Evolutionary conservation across 2,329 filamentous ascomycete genomes (phyloP).

Genomic region (Nigrograna mackinnonii): DNA sequence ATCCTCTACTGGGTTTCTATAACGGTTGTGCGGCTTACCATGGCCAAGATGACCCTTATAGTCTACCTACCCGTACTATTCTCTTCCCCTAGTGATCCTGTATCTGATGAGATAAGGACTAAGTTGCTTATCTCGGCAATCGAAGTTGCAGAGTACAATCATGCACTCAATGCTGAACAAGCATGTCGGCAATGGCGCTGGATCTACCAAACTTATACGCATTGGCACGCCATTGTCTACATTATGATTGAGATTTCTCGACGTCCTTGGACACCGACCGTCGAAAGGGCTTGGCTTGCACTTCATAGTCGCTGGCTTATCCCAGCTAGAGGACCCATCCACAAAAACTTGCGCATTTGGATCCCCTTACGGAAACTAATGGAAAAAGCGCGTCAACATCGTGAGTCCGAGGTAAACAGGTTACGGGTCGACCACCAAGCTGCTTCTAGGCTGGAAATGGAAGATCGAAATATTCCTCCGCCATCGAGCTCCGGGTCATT

Average conservation of each 20-base stretch:
- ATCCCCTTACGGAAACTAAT: slow-evolving; percentile 38
- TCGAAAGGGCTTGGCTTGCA: slow-evolving; percentile 21
- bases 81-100: slow-evolving; percentile 30
- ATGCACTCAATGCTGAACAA: slow-evolving; percentile 15
- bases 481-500: slow-evolving; percentile 27
- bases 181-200: slow-evolving; percentile 19
- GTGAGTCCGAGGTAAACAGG: slow-evolving; percentile 32
- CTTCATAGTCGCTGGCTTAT: slow-evolving; percentile 46
- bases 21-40: slow-evolving; percentile 52
- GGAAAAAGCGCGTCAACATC: slow-evolving; percentile 33
- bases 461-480: slow-evolving; percentile 15
- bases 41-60: slow-evolving; percentile 55
- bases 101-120: slow-evolving; percentile 40
- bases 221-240: slow-evolving; percentile 21
- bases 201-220: slow-evolving; percentile 21
- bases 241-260: slow-evolving; percentile 15
- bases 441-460: slow-evolving; percentile 19
- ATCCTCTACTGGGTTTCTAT: slow-evolving; percentile 45
- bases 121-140: slow-evolving; percentile 56
- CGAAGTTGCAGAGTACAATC: slow-evolving; percentile 54
- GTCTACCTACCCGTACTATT: slow-evolving; percentile 15
- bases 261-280: slow-evolving; percentile 15
- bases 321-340: slow-evolving; percentile 29
- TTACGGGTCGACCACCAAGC: slow-evolving; percentile 28
- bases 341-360: slow-evolving; percentile 39